Base-by-base conservation (phyloP, 2,329 filamentous ascomycete genomes). In the Passalora sequoiae region DNA sequence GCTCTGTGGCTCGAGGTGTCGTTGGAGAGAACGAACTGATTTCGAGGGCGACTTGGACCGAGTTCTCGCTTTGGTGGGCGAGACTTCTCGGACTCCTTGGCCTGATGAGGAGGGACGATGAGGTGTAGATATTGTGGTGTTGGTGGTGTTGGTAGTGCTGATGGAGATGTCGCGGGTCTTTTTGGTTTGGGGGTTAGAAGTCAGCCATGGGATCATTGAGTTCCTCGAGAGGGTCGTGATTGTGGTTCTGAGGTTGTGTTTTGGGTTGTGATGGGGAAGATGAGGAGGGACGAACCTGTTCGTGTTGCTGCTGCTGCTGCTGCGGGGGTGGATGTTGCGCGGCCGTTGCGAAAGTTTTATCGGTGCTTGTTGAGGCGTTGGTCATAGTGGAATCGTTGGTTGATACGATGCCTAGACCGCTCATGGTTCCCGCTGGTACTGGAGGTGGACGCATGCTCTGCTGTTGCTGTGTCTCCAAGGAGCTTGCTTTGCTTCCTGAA, bases 241-340 rank as follows among this genome's bases (percentile, higher is more conserved):
- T 13, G 33, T 44, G 40, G 43, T 38, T 42, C 24, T 37, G 21
- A 12, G 24, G 16, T 27, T n/a, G n/a, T n/a, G n/a, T n/a, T n/a
- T n/a, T n/a, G n/a, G 44, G 39, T 5, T 27, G 21, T 38, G 21
- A 19, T 44, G 27, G 25, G 25, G 45, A 25, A 35, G 38, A 36
- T 37, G 29, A n/a, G 22, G 25, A 30, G 32, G 39, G 32, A 53
- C 68, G 65, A 60, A 70, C 69, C 66, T 69, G 66, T 39, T 67
- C 65, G 33, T 49, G 43, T 29, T 60, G 54, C n/a, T 19, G 43
- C 44, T 41, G 61, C 58, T 39, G 60, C 55, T 30, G 50, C 43
- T 58, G 46, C 47, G 44, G 6, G 6, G 55, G 20, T 16, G 31
- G 17, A 17, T 17, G 20, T 24, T 36, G 33, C n/a, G 15, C 9